Conservation (phyloP, 2,329 filamentous ascomycete genomes). For the Tolypocladium cylindrosporum region DNA sequence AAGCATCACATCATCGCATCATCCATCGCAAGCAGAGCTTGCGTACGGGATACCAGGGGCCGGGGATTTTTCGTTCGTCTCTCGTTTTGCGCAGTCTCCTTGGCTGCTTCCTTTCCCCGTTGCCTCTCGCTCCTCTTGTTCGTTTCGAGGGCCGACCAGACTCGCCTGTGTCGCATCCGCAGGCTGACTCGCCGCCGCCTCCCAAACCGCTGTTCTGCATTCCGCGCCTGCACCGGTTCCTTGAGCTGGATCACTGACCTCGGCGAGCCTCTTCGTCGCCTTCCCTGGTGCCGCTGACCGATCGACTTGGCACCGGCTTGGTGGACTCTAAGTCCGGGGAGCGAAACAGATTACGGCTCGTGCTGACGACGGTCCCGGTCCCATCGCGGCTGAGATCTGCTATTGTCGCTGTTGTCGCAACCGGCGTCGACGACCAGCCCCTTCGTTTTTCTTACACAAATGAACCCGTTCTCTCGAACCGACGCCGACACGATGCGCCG, state of each 20-base stretch:
- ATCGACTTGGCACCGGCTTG: neutral
- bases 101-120: neutral
- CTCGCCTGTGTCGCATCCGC: neutral
- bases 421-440: neutral
- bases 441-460: too few relatives aligned
- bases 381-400: neutral
- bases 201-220: neutral
- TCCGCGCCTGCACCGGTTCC: neutral
- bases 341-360: neutral
- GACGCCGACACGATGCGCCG: conserved; percentile 28
- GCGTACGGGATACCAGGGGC: neutral
- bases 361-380: neutral
- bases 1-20: neutral
- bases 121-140: neutral
- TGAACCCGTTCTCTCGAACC: neutral
- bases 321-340: neutral
- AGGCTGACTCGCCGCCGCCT: neutral
- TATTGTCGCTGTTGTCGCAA: neutral
- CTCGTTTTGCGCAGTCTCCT: neutral
- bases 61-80: neutral
- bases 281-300: neutral
- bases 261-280: neutral
- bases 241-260: neutral
- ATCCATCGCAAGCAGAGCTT: neutral
- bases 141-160: neutral